Evolutionary conservation across 208 protist species (phyloP).

Genomic region (Trichomonas gallinae): DNA sequence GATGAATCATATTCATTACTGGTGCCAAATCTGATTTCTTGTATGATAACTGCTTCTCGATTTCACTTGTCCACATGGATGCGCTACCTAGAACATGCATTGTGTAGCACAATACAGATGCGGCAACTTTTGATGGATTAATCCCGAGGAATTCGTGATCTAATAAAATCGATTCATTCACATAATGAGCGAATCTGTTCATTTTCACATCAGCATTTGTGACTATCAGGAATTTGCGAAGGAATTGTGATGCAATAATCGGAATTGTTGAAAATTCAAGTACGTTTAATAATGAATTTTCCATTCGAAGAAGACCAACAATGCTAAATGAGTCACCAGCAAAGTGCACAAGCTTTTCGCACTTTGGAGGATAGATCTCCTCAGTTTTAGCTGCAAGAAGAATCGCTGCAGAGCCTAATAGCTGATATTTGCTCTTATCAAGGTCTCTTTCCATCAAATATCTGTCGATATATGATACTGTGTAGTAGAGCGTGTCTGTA

Average conservation of each 20-base stretch:
- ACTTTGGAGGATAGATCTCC: constrained; percentile 73
- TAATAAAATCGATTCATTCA: background rate
- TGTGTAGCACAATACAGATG: background rate
- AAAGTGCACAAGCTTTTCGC: constrained; percentile 64
- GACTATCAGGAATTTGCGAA: background rate
- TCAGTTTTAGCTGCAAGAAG: constrained; percentile 90
- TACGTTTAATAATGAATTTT: background rate
- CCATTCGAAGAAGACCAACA: background rate
- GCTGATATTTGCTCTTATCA: constrained; percentile 64
- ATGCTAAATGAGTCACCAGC: constrained; percentile 57
- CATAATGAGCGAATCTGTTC: background rate
- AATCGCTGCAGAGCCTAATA: constrained; percentile 78
- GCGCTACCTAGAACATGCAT: background rate
- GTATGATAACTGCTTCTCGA: background rate
- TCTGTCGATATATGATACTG: constrained; percentile 85
- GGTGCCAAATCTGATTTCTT: background rate
- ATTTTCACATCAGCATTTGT: background rate
- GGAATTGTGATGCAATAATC: background rate
- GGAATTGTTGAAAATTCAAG: background rate
- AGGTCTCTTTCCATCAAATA: constrained; percentile 55
- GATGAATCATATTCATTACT: background rate
- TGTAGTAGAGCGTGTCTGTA: constrained; percentile 83
- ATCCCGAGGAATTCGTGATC: background rate
- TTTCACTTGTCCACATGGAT: background rate
- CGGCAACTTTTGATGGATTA: background rate